Evolutionary conservation across 169 alveolate genomes (phyloP).

Genomic region (Plasmodium coatneyi): DNA sequence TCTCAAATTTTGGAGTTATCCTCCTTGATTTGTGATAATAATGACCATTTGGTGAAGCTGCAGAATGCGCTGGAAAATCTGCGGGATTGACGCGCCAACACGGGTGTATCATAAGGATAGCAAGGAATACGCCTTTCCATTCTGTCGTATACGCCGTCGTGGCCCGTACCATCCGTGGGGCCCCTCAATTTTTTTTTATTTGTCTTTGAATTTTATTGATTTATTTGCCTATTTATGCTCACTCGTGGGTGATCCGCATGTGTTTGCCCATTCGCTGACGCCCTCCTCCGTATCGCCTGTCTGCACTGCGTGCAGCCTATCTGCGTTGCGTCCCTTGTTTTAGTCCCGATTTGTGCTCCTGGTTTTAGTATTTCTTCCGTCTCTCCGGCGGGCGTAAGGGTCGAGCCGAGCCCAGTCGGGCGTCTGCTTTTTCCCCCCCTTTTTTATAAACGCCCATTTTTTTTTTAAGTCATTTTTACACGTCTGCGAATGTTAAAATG

Average conservation of each 20-base stretch:
- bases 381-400: not conserved
- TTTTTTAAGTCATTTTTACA: slow-evolving; percentile 1
- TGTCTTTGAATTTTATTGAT: not conserved
- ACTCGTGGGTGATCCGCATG: not conserved
- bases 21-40: slow-evolving; percentile 57
- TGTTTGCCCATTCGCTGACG: not conserved
- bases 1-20: slow-evolving; percentile 56
- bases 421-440: not conserved
- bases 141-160: not conserved
- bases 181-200: not conserved
- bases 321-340: not conserved
- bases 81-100: not conserved
- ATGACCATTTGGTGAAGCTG: slow-evolving; percentile 37
- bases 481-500: not conserved
- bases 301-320: not conserved
- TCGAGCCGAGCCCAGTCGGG: not conserved
- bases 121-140: not conserved
- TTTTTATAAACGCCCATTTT: not conserved
- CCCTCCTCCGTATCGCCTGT: not conserved
- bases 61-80: slow-evolving; percentile 29
- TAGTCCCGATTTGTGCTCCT: slow-evolving; percentile 3
- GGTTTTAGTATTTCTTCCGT: not conserved
- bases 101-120: not conserved
- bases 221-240: not conserved
- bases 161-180: not conserved